Base-by-base conservation (phyloP, 2,329 filamentous ascomycete species). In the Cladophialophora immunda region DNA sequence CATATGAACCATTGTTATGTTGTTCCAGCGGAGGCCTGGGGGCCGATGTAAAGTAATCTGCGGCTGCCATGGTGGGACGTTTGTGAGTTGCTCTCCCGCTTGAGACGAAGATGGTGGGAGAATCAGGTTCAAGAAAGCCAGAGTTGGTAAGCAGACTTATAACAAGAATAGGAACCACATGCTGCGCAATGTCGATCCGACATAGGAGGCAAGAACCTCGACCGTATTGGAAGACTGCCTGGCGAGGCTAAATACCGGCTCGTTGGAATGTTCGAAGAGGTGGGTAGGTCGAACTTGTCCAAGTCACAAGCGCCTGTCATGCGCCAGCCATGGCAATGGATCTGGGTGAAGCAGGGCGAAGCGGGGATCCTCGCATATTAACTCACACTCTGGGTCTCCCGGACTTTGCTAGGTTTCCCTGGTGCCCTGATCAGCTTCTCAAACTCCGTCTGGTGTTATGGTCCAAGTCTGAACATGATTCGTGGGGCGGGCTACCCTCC, bases 21-120 rank as follows among this genome's bases (percentile, higher is more conserved):
- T 64, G 68, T 30, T 64, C 61, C 17, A 64, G 59, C 30, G 58
- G 55, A 29, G 69, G 67, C 58, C 69, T 64, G 4, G 67, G 56
- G 45, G 47, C 66, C n/a, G 61, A 38, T 11, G 65, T 59, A 45
- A 66, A 72, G 57, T 70, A 73, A n/a, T 72, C 70, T 63, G 69
- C 68, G 30, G 71, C 71, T 65, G 71, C 69, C 71, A 73, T 73
- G 7, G 29, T 58, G 57, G 13, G 17, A 11, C 6, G 7, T 22
- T 47, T 34, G 11, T 27, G 41, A 65, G 45, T 6, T 45, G 15
- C 19, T 19, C n/a, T 50, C 19, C 5, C 27, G n/a, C 15, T 29
- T 52, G 29, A 54, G 22, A 30, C 30, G 25, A 47, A 36, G 50
- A 36, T 19, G 45, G 41, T 17, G 30, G 30, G 36, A 36, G n/a